Percentiles rank a stretch among this genome's conserved stretches.
Conservation (phyloP, 164 flowering plant species). For the Liriodendron chinense region DNA sequence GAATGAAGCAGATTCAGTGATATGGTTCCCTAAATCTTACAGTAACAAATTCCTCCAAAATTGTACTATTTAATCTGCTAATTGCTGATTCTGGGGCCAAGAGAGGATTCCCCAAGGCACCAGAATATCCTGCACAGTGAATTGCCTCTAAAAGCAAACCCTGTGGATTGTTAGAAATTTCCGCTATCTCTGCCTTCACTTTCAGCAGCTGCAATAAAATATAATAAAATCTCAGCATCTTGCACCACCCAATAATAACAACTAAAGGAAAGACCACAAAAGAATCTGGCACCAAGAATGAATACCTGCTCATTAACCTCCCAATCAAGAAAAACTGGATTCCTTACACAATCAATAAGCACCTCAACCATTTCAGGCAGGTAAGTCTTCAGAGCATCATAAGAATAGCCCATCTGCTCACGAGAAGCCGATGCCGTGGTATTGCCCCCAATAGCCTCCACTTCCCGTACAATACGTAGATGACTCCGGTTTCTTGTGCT, state of each 20-base stretch:
- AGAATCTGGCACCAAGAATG: not conserved
- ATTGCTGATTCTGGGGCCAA: constrained; percentile 74
- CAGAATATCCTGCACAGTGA: constrained; percentile 83
- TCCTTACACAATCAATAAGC: constrained; percentile 80
- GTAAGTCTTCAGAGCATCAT: constrained; percentile 80
- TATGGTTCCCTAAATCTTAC: constrained; percentile 31
- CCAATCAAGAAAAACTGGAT: constrained; percentile 90
- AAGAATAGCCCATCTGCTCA: constrained; percentile 85
- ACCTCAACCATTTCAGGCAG: constrained; percentile 88
- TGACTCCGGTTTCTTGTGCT: constrained; percentile 78
- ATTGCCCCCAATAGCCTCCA: constrained; percentile 90
- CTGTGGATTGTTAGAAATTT: constrained; percentile 69
- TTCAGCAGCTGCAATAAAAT: constrained; percentile 54
- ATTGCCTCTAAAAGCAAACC: constrained; percentile 84
- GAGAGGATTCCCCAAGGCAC: constrained; percentile 76
- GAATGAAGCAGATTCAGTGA: not conserved
- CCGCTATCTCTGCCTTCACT: constrained; percentile 66
- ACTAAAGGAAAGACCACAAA: not conserved
- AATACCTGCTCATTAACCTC: constrained; percentile 86
- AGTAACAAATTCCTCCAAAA: constrained; percentile 77
- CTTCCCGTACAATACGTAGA: constrained; percentile 78
- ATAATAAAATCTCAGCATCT: constrained; percentile 3
- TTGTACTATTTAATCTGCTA: constrained; percentile 42
- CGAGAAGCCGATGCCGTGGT: constrained; percentile 72
- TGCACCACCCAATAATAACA: not conserved